Base-by-base conservation (phyloP, 176 grass and related monocot genomes). In the Olyra latifolia region DNA sequence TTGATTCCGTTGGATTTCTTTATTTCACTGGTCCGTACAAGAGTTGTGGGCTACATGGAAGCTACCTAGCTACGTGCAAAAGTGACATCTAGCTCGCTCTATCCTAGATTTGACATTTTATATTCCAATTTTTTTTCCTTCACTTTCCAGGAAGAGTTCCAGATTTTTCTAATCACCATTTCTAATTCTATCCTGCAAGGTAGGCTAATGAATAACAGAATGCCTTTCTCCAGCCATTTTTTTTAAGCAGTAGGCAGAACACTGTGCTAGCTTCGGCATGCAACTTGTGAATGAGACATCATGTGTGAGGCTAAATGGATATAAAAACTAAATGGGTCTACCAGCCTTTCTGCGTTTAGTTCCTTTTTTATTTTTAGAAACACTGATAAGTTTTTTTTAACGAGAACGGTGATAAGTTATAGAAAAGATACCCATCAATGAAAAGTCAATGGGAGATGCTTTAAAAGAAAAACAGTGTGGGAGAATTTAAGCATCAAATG, bases 321-420 rank as follows among this genome's bases (percentile, higher is more conserved):
- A 11, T 72, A 30, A 53, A 46, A 85, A 85, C 81, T 38, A 57
- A 80, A 57, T 46, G 7, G 12, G 25, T 62, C 17, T 42, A 60
- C 28, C 48, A 49, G 15, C 57, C 75, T 79, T 80, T 77, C 73
- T 72, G 44, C 66, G 28, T 76, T 77, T 70, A 78, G 65, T 70
- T 69, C 1, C 72, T 82, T 85, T 85, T 85, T 72, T 72, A 81
- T 82, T 77, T 89, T 54, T 88, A 66, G 87, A 69, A 84, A 80
- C 40, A 38, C 44, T 20, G 62, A 6, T 72, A 67, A 68, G 17
- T 75, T 82, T 52, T 35, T 35, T 35, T 35, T 4, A 35, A 35
- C 32, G 32, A 35, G 32, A 84, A 80, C 40, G 27, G 35, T 20
- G 62, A 9, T 72, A 67, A 68, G 17, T 69, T 82, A 35, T 52